These are phyloP conservation scores for Lentinus polychrous DNA, from an alignment of 1,284 basidiomycete genomes.

Conservation along the genomic window DNA sequence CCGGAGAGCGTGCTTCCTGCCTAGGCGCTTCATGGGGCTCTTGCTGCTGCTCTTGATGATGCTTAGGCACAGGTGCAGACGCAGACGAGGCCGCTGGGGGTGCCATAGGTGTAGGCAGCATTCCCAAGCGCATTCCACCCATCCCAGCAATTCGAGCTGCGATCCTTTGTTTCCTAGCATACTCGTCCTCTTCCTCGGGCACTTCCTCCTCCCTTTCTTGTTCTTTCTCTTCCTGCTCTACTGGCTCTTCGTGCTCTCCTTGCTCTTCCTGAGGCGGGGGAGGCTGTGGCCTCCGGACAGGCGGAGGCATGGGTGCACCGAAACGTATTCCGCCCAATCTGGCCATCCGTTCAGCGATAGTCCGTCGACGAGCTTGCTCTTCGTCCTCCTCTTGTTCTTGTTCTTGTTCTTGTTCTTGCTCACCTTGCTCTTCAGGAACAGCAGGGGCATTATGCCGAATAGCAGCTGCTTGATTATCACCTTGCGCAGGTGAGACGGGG, in stretches of 20 bases:
- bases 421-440: no score
- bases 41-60: no score
- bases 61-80: conserved; percentile 2
- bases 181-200: conserved; percentile 55
- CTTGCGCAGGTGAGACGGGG: neutral
- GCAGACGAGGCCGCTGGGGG: no score
- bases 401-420: no score
- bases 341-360: conserved; percentile 76
- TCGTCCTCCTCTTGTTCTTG: conserved; percentile 38
- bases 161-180: conserved; percentile 62
- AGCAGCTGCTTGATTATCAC: neutral
- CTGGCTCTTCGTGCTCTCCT: conserved; percentile 17
- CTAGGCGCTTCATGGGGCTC: neutral
- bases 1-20: neutral
- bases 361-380: conserved; percentile 44
- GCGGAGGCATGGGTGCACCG: conserved; percentile 43
- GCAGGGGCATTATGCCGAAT: neutral
- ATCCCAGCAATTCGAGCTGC: conserved; percentile 61
- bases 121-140: conserved; percentile 74
- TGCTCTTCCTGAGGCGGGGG: conserved; percentile 21
- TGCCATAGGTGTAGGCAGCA: conserved; percentile 39
- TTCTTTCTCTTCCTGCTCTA: conserved; percentile 18
- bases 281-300: conserved; percentile 33
- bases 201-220: conserved; percentile 20
- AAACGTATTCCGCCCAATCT: conserved; percentile 69